Evolutionary conservation across 2,329 filamentous ascomycete genomes (phyloP), one percentile per base, ranked within the genome.

Genomic region (Diplodia sapinea): DNA sequence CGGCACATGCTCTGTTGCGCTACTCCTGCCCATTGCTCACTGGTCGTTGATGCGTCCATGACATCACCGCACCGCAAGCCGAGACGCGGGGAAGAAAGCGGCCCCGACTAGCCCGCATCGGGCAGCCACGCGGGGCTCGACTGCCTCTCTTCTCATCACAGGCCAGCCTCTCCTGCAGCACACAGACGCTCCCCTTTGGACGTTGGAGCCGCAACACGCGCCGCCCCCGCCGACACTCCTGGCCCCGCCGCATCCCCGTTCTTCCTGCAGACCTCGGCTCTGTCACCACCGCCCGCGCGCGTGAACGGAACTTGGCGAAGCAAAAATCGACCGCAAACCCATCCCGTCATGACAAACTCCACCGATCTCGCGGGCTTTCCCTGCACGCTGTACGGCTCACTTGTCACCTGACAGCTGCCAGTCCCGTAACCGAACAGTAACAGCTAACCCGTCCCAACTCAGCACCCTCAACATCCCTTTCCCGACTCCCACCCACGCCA

Each of bases 391-490:
- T 81, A 75, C 20, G 70, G 50, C 64, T 57, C 64, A 20, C 20
- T 55, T 9, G 8, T 43, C 26, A 26, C 29, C 15, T 54, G n/a
- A 23, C 56, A 15, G 23, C 47, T 52, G 15, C 17, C 54, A 11
- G 23, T n/a, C 29, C 3, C 23, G 23, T 5, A 2, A 6, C 38
- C 26, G 13, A 31, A 17, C 31, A 29, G 17, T 26, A n/a, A 17
- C 13, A 66, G 4, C 66, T 65, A 36, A 67, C 43, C 36, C 40
- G 29, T n/a, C 56, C 20, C 43, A 20, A 20, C 17, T 11, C 40
- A 94, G 92, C 74, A 88, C 86, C 69, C 86, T 97, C 70, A 84
- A 89, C 73, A 85, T 95, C 68, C 94, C 95, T 54, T 91, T 98
- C 76, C 94, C 94, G 23, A 91, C 89, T 50, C 78, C 88, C 43